Conservation (phyloP, 108 stramenopile genomes). For the Nitzschia sp. region DNA sequence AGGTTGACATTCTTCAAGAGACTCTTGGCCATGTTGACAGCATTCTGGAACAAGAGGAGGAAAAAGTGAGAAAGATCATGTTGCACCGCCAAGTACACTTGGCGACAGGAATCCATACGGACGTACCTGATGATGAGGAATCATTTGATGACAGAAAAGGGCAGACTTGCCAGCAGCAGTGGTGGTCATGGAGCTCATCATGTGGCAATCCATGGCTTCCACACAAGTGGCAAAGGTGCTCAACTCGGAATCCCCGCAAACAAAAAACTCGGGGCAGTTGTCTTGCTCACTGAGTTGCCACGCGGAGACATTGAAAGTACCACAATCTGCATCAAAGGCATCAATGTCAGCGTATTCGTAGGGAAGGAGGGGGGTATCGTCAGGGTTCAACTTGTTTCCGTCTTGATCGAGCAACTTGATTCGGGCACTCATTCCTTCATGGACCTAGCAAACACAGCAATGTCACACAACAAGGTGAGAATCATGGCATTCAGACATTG, state of each 20-base stretch:
- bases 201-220: slow-evolving; percentile 70
- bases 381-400: slow-evolving; percentile 28
- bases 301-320: slow-evolving; percentile 50
- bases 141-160: slow-evolving; percentile 87
- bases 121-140: slow-evolving; percentile 73
- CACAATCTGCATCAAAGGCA: slow-evolving; percentile 66
- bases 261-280: slow-evolving; percentile 58
- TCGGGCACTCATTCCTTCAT: slow-evolving; percentile 34
- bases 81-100: too few species aligned
- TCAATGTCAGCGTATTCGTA: slow-evolving; percentile 53
- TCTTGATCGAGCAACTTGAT: slow-evolving; percentile 69
- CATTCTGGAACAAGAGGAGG: slow-evolving; percentile 58
- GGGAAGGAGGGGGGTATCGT: slow-evolving; percentile 40
- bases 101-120: neutral
- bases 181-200: slow-evolving; percentile 72
- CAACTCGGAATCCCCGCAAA: slow-evolving; percentile 1
- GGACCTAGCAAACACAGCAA: slow-evolving; percentile 1
- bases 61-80: too few species aligned
- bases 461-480: neutral
- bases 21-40: slow-evolving; percentile 90
- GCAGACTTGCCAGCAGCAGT: slow-evolving; percentile 15
- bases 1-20: slow-evolving; percentile 51
- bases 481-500: neutral
- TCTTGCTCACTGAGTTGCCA: neutral
- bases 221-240: slow-evolving; percentile 48